phyloP scores from a whole-genome alignment of 2,329 filamentous ascomycete genomes.

The Neopestalotiopsis clavispora region DNA sequence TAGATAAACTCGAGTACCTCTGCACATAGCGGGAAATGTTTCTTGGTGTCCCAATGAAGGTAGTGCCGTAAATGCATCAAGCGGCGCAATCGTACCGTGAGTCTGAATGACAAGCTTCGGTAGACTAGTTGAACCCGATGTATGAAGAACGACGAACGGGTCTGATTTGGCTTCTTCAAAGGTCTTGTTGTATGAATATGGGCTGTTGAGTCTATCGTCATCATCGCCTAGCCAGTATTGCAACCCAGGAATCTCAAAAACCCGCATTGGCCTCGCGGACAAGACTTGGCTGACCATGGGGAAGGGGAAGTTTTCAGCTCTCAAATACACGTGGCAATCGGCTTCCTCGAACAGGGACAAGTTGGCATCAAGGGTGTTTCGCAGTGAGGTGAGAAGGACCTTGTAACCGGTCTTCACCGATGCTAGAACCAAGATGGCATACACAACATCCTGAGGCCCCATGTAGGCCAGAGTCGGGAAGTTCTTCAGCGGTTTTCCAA shows the following conservation, averaged over 20 bases:
- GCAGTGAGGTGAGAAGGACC: conserved; percentile 32
- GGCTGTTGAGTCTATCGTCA: conserved; percentile 18
- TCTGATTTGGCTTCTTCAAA: conserved; percentile 37
- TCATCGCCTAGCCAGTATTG: conserved; percentile 23
- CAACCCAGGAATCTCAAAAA: conserved; percentile 16
- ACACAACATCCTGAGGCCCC: conserved; percentile 36
- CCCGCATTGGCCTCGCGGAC: conserved; percentile 23
- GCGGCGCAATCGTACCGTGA: conserved; percentile 10
- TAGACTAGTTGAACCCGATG: conserved; percentile 40
- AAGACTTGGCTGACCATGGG: conserved; percentile 33
- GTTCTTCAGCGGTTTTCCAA: not conserved
- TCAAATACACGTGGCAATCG: conserved; percentile 32
- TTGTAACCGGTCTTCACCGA: conserved; percentile 3
- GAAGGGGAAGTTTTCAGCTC: conserved; percentile 26
- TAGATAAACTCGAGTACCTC: conserved; percentile 20
- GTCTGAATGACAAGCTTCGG: conserved; percentile 20
- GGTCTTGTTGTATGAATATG: conserved; percentile 36
- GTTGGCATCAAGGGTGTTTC: conserved; percentile 15
- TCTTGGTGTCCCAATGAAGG: conserved; percentile 1
- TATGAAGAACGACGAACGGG: conserved; percentile 39
- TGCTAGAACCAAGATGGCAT: not conserved
- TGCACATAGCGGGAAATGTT: conserved; percentile 18
- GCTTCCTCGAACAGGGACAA: conserved; percentile 13
- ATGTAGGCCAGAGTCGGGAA: conserved; percentile 42
- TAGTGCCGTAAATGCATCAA: conserved; percentile 15